Conservation (phyloP, 495 filamentous ascomycete genomes). For the Thermochaetoides thermophila region DNA sequence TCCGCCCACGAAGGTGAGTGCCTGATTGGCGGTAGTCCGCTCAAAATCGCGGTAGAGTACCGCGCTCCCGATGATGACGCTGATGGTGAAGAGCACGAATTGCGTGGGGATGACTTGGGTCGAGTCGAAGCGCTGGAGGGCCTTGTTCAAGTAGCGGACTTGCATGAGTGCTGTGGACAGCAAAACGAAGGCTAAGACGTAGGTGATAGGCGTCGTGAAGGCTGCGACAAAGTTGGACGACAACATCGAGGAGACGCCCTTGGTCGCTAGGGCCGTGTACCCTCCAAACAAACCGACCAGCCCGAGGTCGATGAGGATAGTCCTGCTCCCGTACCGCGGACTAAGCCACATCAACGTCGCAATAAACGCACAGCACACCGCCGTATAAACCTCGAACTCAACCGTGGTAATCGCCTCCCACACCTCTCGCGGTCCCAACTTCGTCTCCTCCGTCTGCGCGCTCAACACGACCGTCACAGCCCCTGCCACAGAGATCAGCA, state of each 20-base stretch:
- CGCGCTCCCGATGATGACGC: conserved; percentile 86
- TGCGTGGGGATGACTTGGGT: conserved; percentile 95
- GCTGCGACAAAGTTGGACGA: conserved; percentile 76
- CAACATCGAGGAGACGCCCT: conserved; percentile 87
- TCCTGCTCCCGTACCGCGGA: conserved; percentile 59
- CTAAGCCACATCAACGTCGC: conserved; percentile 66
- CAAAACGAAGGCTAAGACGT: conserved; percentile 62
- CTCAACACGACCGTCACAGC: conserved; percentile 91
- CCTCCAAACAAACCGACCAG: conserved; percentile 86
- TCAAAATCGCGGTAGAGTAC: conserved; percentile 90
- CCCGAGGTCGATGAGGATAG: conserved; percentile 86
- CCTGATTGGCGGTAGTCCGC: conserved; percentile 50
- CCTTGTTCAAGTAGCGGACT: conserved; percentile 90
- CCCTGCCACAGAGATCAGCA: conserved; percentile 67
- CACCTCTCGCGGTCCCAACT: conserved; percentile 79
- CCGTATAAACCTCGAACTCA: conserved; percentile 86
- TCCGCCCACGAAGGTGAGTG: conserved; percentile 73
- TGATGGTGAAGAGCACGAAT: conserved; percentile 91
- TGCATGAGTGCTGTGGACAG: conserved; percentile 81
- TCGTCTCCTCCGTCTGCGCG: conserved; percentile 76
- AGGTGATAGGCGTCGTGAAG: conserved; percentile 83
- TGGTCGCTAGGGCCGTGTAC: conserved; percentile 90
- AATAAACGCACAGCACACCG: conserved; percentile 58
- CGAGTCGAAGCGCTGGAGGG: conserved; percentile 85
- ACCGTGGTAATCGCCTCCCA: conserved; percentile 76